Evolutionary conservation across 768 basidiomycete species (phyloP), one percentile per base, ranked within the genome.

Genomic region (Hygrophoropsis aurantiaca): DNA sequence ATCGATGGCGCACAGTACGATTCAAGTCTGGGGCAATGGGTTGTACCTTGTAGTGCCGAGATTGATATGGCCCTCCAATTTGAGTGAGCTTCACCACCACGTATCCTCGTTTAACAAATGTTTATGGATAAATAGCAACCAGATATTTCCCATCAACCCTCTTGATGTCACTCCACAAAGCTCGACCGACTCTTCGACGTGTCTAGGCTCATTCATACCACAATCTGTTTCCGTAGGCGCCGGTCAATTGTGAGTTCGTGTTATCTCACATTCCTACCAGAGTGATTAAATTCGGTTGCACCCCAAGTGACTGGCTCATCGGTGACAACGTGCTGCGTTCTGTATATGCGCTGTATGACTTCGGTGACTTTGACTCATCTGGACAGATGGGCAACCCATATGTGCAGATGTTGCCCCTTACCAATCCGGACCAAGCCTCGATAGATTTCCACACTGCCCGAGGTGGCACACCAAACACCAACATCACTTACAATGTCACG

Each of bases 291-390:
- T 48, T 58, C 36, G 21, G 15, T 40, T 43, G 33, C 44, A 36
- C 43, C 46, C 49, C 10, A 50, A 90, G 88, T 59, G 90, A 93
- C 61, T 86, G 87, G 83, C 73, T 93, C 37, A 60, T 91, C 44
- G 90, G 90, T 18, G 90, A 87, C 65, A 91, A 88, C 57, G 77
- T 90, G 60, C 75, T 93, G 49, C 88, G 90, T 49, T 87, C 87
- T 13, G 69, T 91, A 32, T 92, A 92, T 65, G 78, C 87, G 7
- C 68, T 93, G 46, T 93, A 90, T 62, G 86, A 91, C 65, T 93
- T 86, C 59, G 90, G 90, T 19, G 87, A 92, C 67, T 90, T 80
- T 54, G 78, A 83, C 58, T 61, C 74, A 11, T 69, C 74, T 4
- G 83, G 81, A 30, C 65, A 75, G 13, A 83, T 83, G 81, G 88